A percentile compares a stretch with the other conserved stretches of the same genome.
Evolutionary conservation across 805 yeast species (phyloP).

Genomic region (Spathaspora hagerdaliae): DNA sequence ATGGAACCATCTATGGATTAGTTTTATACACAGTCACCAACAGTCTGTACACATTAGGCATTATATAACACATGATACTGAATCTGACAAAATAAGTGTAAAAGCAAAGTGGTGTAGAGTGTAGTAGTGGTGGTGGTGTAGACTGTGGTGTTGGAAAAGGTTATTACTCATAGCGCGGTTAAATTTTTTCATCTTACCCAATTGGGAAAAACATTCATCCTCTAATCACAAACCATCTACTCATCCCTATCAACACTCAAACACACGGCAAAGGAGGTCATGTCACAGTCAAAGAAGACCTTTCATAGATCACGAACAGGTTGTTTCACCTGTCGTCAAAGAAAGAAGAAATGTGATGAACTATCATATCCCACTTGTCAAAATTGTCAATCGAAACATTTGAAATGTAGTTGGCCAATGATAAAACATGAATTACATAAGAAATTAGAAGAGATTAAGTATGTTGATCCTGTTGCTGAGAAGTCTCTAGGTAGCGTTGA

Average conservation of each 20-base stretch:
- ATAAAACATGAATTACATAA: constrained; percentile 18
- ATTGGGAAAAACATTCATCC: too few relatives aligned
- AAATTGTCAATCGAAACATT: constrained; percentile 18
- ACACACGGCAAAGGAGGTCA: too few relatives aligned
- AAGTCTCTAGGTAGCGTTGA: background rate
- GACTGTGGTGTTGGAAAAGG: too few relatives aligned
- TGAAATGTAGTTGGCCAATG: constrained; percentile 26
- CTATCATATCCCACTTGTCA: constrained; percentile 25
- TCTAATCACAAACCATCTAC: too few relatives aligned
- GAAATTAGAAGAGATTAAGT: constrained; percentile 19
- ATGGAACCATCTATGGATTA: too few relatives aligned
- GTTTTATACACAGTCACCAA: too few relatives aligned
- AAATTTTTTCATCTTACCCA: constrained; percentile 18
- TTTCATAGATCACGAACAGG: constrained; percentile 23
- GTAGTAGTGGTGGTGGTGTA: too few relatives aligned
- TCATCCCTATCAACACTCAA: background rate
- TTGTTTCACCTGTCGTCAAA: constrained; percentile 26
- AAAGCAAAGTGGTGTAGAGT: too few relatives aligned
- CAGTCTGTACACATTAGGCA: too few relatives aligned
- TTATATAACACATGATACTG: too few relatives aligned
- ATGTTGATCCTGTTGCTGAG: constrained; percentile 9
- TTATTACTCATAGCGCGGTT: constrained; percentile 26
- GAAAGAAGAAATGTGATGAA: constrained; percentile 31
- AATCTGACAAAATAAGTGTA: too few relatives aligned
- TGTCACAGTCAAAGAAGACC: constrained; percentile 7